Evolutionary conservation across 306 rosid species (phyloP), one percentile per base, ranked within the genome.

Genomic region (Calophaca sinica): DNA sequence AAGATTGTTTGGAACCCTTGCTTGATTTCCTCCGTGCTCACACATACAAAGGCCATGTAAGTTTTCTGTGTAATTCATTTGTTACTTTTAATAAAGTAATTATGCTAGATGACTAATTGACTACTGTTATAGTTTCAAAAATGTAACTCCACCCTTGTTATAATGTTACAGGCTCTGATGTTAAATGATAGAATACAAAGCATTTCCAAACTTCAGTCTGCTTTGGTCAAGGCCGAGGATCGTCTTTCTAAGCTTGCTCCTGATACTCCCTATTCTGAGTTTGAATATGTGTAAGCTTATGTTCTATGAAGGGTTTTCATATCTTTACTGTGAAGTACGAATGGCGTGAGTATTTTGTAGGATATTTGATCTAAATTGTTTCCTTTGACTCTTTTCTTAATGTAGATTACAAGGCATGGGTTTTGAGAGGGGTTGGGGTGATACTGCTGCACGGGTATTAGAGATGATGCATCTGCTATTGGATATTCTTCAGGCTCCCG

Each of bases 381-480:
- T 72, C 33, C 9, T 55, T 60, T 46, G 36, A 9, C 44, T 74
- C 33, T 35, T 50, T 63, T 68, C 67, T 79, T 26, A 35, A 48
- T 84, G 73, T 68, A 91, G 97, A 74, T 86, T 94, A 50, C 98
- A 94, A 85, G 97, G 89, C 85, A 45, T 88, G 87, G 97, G 98
- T 65, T 94, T 94, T 38, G 97, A 91, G 82, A 87, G 80, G 75
- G 98, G 96, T 58, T 90, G 96, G 98, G 98, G 98, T 79, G 96
- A 94, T 71, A 87, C 83, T 26, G 94, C 94, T 38, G 84, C 57
- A 12, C 86, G 87, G 7, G 97, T 91, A 28, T 75, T 78, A 61
- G 89, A 84, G 84, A 90, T 77, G 87, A 86, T 94, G 88, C 89
- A 86, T 85, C 94, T 90, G 79, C 97, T 94, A 58, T 71, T 65